Conservation (phyloP, 495 filamentous ascomycete genomes). For the Amniculicola lignicola region DNA sequence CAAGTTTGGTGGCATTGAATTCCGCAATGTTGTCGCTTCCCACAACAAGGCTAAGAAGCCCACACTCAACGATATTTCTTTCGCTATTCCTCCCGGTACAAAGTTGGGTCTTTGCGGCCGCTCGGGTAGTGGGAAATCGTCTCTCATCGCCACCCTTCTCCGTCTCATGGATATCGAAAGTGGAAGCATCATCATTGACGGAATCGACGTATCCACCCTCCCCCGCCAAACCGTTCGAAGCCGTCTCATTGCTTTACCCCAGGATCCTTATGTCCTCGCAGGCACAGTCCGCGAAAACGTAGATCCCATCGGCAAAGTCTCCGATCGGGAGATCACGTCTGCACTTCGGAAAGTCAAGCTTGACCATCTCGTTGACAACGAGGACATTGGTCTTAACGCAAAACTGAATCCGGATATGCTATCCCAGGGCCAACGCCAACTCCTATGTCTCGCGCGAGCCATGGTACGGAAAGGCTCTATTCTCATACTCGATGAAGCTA, state of each 20-base stretch:
- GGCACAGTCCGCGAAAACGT: conserved; percentile 81
- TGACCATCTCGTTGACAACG: conserved; percentile 50
- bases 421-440: conserved; percentile 83
- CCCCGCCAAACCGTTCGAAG: conserved; percentile 54
- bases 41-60: conserved; percentile 5
- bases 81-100: conserved; percentile 52
- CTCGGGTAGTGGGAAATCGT: conserved; percentile 41
- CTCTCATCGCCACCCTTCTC: conserved; percentile 47
- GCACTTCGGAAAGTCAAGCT: conserved; percentile 76
- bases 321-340: conserved; percentile 67
- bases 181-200: conserved; percentile 55
- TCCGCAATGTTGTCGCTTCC: conserved; percentile 12
- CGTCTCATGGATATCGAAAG: conserved; percentile 45
- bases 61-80: conserved; percentile 51
- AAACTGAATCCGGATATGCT: conserved; percentile 52
- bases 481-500: conserved; percentile 89
- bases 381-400: conserved; percentile 71
- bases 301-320: conserved; percentile 73
- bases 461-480: conserved; percentile 77
- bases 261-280: conserved; percentile 67
- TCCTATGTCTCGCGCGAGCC: conserved; percentile 82
- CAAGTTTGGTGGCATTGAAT: conserved; percentile 15
- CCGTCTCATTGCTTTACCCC: conserved; percentile 58
- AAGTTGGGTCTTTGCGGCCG: conserved; percentile 58
- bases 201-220: conserved; percentile 50